Base-by-base conservation (phyloP, 1,284 basidiomycete genomes). In the Mrakiaceae sp. region DNA sequence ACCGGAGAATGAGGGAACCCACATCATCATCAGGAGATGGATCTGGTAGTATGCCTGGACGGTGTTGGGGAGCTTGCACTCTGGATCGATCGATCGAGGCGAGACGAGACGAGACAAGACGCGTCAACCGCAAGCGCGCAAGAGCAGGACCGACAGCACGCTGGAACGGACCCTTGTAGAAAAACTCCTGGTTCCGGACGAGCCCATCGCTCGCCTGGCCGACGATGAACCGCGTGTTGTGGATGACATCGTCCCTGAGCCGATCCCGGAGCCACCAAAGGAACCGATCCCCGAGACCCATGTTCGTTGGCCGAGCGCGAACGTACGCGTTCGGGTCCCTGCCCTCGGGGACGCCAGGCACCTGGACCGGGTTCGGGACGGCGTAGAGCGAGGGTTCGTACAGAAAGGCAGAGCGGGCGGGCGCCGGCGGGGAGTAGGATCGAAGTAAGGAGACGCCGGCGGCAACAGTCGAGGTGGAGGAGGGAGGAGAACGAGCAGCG, bases 11-110 rank as follows among this genome's bases (percentile, higher is more conserved):
- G 47, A 11, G 47, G 14, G n/a, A 5, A 55, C 60, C 42, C 5
- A 66, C 64, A 66, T 86, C 58, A 97, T 83, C 66, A 98, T 80
- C 85, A 94, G 92, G 64, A 98, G 80, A 76, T 98, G 94, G 51
- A 98, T 81, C 69, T 95, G 92, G 55, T 98, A 98, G 90, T 94
- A 98, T 5, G 93, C 90, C 74, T 98, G 94, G 75, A 97, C 97
- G 0, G 95, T 97, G 6, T 87, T 86, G 3, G 95, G 94, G 11
- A 98, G 80, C 60, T 81, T 80, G 72, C 91, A 97, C 69, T 86
- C 94, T 93, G 69, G 3, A 6, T 12, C 5, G 8, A n/a, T 16
- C 5, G 49, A 54, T 12, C 27, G 63, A 60, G 58, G 57, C 44
- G 16, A 16, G 3, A 51, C 10, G 5, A 42, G 2, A 51, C 52